Evolutionary conservation across 106 monocot species (phyloP).

Genomic region (Dactylorhiza incarnata): DNA sequence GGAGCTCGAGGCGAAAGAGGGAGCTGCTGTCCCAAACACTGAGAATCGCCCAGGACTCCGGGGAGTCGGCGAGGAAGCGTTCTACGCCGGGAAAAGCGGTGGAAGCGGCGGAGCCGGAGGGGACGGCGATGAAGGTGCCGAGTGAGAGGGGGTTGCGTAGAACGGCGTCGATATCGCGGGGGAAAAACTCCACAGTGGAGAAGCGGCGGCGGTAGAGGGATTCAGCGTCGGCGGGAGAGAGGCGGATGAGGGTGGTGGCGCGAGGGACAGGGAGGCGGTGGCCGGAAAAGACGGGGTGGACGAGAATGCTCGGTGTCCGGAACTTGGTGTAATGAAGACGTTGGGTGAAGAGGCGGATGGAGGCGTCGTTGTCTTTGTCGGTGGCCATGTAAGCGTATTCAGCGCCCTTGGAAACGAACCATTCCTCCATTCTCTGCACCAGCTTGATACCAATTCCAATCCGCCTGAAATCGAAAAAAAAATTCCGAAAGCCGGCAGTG

Average conservation of each 20-base stretch:
- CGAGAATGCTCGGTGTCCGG: constrained; percentile 59
- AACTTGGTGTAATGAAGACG: constrained; percentile 66
- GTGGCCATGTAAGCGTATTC: constrained; percentile 93
- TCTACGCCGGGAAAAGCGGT: constrained; percentile 12
- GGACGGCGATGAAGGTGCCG: constrained; percentile 38
- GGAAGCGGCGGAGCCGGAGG: background rate
- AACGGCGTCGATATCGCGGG: constrained; percentile 50
- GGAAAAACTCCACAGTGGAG: constrained; percentile 52
- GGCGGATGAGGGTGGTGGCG: constrained; percentile 17
- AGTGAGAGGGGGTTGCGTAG: constrained; percentile 39
- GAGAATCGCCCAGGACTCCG: constrained; percentile 47
- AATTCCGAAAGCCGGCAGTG: no score
- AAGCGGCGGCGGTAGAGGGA: constrained; percentile 36
- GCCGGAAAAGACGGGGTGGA: constrained; percentile 59
- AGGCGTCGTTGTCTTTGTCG: constrained; percentile 64
- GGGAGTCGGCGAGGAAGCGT: constrained; percentile 31
- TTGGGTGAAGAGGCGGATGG: constrained; percentile 48
- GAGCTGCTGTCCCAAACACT: constrained; percentile 58
- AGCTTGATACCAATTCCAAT: constrained; percentile 47
- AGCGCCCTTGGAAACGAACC: constrained; percentile 49
- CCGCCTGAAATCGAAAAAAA: constrained; percentile 31
- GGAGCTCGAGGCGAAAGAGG: constrained; percentile 48
- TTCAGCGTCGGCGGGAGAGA: constrained; percentile 34
- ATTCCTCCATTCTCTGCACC: constrained; percentile 48
- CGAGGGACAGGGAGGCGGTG: constrained; percentile 31